phyloP scores from a whole-genome alignment of 192 early-diverging fungal species.

The Glomus cerebriforme region DNA sequence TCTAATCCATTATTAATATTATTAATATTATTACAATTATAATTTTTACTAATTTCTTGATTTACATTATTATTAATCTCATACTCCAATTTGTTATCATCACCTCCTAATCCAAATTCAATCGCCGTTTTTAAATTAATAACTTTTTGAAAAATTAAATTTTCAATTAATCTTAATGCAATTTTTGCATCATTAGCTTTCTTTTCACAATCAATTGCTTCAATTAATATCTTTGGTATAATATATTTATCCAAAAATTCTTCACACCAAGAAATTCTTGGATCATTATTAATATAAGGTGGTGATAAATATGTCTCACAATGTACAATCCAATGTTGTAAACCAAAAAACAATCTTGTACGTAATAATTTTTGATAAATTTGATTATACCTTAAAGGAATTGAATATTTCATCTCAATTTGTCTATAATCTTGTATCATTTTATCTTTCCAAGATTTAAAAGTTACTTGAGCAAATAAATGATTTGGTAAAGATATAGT shows the following conservation, averaged over 20 bases:
- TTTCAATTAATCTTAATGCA: not conserved
- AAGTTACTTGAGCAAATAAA: not conserved
- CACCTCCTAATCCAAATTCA: not conserved
- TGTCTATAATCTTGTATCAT: not conserved
- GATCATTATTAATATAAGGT: not conserved
- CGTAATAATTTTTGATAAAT: not conserved
- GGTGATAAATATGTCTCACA: not conserved
- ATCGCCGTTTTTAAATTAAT: not conserved
- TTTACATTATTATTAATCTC: too few species aligned
- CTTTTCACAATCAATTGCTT: not conserved
- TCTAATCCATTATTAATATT: not conserved
- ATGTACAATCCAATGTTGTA: not conserved
- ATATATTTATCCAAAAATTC: not conserved
- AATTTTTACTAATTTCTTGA: too few species aligned
- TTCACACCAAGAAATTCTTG: not conserved
- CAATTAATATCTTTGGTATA: not conserved
- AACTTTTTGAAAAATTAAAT: not conserved
- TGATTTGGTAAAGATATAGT: not conserved
- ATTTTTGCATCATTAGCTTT: not conserved
- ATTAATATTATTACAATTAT: not conserved
- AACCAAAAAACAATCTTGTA: not conserved
- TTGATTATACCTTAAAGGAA: not conserved
- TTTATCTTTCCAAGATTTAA: not conserved
- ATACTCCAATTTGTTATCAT: not conserved
- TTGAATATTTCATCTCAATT: not conserved